Percentiles rank a stretch among this genome's conserved stretches.
Evolutionary conservation across 2,329 filamentous ascomycete species (phyloP).

Genomic region (Fusarium vanettenii): DNA sequence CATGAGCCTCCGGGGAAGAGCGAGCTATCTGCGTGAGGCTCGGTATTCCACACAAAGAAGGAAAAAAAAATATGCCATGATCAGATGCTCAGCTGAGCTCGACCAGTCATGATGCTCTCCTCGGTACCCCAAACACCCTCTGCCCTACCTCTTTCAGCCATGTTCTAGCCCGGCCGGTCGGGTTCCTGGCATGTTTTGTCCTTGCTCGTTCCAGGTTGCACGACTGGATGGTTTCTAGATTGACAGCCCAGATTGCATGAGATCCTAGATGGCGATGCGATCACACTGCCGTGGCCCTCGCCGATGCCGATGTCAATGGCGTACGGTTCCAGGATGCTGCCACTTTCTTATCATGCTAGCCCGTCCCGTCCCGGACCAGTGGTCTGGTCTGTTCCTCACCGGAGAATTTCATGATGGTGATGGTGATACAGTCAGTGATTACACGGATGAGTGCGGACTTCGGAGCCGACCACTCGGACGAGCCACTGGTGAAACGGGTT

Average conservation of each 20-base stretch:
- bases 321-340: not conserved
- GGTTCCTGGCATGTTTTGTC: conserved; percentile 6
- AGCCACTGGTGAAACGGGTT: not conserved
- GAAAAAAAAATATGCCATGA: conserved; percentile 26
- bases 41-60: conserved; percentile 1
- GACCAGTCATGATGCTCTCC: conserved; percentile 32
- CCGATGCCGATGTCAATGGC: conserved; percentile 17
- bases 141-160: conserved; percentile 23
- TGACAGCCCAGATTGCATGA: conserved; percentile 35
- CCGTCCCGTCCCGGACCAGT: not conserved
- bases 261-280: conserved; percentile 30
- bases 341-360: not conserved
- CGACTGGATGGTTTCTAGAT: conserved; percentile 14
- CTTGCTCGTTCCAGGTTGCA: conserved; percentile 6
- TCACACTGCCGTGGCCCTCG: conserved; percentile 21
- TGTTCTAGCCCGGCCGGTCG: conserved; percentile 10
- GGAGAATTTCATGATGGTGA: conserved; percentile 14
- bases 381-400: not conserved
- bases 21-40: conserved; percentile 10
- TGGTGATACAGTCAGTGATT: not conserved
- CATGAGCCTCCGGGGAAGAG: conserved; percentile 21
- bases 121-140: conserved; percentile 19
- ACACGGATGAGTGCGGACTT: conserved; percentile 3
- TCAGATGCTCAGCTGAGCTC: conserved; percentile 21
- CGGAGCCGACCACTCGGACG: conserved; percentile 25